Evolutionary conservation across 2,329 filamentous ascomycete genomes (phyloP), one percentile per base, ranked within the genome.

Genomic region (Cyphellophora attinorum): DNA sequence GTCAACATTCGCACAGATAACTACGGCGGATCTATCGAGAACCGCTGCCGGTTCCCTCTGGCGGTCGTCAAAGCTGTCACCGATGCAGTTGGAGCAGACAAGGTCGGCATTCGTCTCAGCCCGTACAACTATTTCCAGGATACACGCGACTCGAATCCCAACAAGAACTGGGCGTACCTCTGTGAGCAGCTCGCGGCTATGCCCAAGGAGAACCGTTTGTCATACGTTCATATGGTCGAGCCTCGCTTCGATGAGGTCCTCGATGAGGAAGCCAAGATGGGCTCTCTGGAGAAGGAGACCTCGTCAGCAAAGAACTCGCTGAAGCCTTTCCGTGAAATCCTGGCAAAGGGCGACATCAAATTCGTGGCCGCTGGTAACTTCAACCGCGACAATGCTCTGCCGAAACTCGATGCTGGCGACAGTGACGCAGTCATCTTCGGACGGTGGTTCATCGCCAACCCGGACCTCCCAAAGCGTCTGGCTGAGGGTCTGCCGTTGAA

Each of bases 191-290:
- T 67, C 12, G 60, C 56, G 1, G 41, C 35, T 11, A 46, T 66
- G 2, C 51, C 60, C 0, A 44, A 41, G 3, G 38, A 40, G 1
- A 49, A 59, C n/a, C 51, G 57, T 3, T 57, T 83, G 11, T 68
- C 75, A 0, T 82, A 76, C 48, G 51, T 80, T 2, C 76, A 81
- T 50, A 38, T 80, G 0, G 58, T 82, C 5, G 75, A 82, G 48
- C 65, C 72, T 0, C 65, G 74, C 0, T 56, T 76, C 36, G 29
- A 41, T 11, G 31, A 36, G 19, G 29, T 33, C 18, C 23, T 53
- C 2, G 53, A 59, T 4, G 44, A 51, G 3, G 45, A 55, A 2
- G 52, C 56, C 3, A 55, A 59, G 48, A 44, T 68, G 21, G 52
- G 51, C 2, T 55, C 63, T 0, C 54, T 67, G 5, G 34, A 31